These are phyloP conservation scores for Leccinum boreale DNA, from an alignment of 768 basidiomycete genomes.

Conservation along the genomic window DNA sequence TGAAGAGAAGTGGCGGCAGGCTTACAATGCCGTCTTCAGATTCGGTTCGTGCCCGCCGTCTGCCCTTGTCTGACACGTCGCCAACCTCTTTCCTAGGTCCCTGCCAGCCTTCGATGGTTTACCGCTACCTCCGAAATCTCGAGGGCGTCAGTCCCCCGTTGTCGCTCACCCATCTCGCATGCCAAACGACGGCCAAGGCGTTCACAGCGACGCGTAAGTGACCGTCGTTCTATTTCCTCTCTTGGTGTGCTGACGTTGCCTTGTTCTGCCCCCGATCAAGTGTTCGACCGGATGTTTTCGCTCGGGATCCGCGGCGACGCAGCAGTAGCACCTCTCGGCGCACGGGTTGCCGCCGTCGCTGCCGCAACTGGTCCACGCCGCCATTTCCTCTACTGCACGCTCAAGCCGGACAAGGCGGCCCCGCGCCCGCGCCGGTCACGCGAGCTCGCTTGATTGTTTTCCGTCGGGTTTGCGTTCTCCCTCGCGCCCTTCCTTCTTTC, in stretches of 20 bases:
- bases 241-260: not conserved
- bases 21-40: constrained; percentile 81
- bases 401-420: constrained; percentile 55
- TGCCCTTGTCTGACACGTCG: not conserved
- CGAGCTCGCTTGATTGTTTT: constrained; percentile 23
- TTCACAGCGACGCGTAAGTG: constrained; percentile 79
- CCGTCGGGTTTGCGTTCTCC: not conserved
- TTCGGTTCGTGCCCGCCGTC: constrained; percentile 50
- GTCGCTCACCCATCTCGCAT: constrained; percentile 79
- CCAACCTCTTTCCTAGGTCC: constrained; percentile 46
- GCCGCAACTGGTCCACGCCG: constrained; percentile 72
- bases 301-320: constrained; percentile 75
- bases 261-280: constrained; percentile 40
- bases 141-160: constrained; percentile 91
- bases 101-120: constrained; percentile 89
- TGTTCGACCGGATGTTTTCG: constrained; percentile 89
- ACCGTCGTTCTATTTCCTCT: not conserved
- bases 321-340: constrained; percentile 54
- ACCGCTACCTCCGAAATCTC: constrained; percentile 84
- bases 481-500: not conserved
- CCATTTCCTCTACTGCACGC: constrained; percentile 79
- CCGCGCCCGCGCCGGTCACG: constrained; percentile 46
- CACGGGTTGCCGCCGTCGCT: constrained; percentile 62
- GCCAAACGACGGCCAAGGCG: constrained; percentile 85
- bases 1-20: constrained; percentile 93